Evolutionary conservation across 345 rosid genomes (phyloP), one percentile per base, ranked within the genome.

Genomic region (Heritiera littoralis): DNA sequence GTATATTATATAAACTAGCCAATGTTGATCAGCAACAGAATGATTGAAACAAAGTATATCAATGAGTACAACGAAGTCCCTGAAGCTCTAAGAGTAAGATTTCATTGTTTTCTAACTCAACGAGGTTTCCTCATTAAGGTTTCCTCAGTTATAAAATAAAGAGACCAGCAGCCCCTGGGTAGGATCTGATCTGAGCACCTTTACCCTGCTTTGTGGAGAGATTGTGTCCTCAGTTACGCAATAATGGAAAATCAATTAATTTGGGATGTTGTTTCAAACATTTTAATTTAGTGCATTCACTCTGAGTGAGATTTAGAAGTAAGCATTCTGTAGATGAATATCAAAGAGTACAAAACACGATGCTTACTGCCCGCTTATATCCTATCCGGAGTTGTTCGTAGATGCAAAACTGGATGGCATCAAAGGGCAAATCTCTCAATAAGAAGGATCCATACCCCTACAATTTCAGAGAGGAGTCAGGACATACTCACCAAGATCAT

Each of bases 381-480:
- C 94, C 96, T 10, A 92, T 87, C 45, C 90, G 89, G 51, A 95
- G 87, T 83, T 95, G 98, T 88, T 95, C 99, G 51, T 95, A 95
- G 81, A 93, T 83, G 77, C 99, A 95, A 83, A 95, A 95, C 78
- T 95, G 98, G 73, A 93, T 81, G 1, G 98, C 99, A 55, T 95
- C 99, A 88, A 93, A 95, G 64, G 98, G 99, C 82, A 95, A 86
- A 85, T 95, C 99, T 82, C 96, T 88, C 87, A 95, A 72, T 73
- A 95, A 82, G 81, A 93, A 92, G 54, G 97, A 93, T 79, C 99
- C 92, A 80, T 89, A 95, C 7, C 98, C 99, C 99, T 95, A 80
- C 80, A 85, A 45, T 71, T 78, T 76, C 75, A 72, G 48, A 68
- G 2, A 64, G 58, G 35, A 35, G 52, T 69, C 56, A 78, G 20